Evolutionary conservation across 225 moss, liverwort and hornwort species (phyloP).

Genomic region (Pseudisothecium myosuroides): DNA sequence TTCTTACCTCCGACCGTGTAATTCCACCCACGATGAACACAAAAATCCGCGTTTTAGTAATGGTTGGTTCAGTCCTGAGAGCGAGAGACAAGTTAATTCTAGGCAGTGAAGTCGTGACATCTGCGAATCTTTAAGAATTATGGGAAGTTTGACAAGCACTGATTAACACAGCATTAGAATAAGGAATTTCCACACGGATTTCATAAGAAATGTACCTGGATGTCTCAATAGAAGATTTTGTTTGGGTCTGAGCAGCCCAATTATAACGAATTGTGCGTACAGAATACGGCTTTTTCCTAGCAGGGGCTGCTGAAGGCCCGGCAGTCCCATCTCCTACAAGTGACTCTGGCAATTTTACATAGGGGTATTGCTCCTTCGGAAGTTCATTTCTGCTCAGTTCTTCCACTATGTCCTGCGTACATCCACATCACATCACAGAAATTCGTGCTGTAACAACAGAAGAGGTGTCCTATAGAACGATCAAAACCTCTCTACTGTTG

Average conservation of each 20-base stretch:
- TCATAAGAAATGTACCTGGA: conserved; percentile 5
- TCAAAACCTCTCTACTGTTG: not conserved
- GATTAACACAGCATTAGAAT: not conserved
- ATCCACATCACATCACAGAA: conserved; percentile 18
- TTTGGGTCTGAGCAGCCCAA: conserved; percentile 51
- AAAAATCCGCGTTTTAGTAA: conserved; percentile 63
- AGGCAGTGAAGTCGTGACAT: not conserved
- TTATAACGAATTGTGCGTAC: conserved; percentile 70
- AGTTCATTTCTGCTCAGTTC: conserved; percentile 64
- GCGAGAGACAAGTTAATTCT: not conserved
- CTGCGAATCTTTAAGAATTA: not conserved
- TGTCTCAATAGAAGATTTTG: conserved; percentile 8
- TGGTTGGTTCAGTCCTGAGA: conserved; percentile 2
- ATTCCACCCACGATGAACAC: conserved; percentile 89
- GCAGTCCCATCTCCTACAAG: not conserved
- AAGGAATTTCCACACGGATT: not conserved
- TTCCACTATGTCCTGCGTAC: conserved; percentile 73
- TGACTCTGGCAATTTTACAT: conserved; percentile 72
- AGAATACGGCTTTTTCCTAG: conserved; percentile 39
- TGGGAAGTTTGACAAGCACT: not conserved
- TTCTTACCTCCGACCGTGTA: conserved; percentile 79
- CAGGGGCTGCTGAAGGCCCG: not conserved
- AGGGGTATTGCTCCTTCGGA: conserved; percentile 77
- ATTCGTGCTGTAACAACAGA: not conserved
- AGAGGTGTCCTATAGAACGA: not conserved